Percentiles rank a stretch among this genome's conserved stretches.
These are phyloP conservation scores for Monosporascus sp. DNA, from an alignment of 2,329 filamentous ascomycete species.

Conservation along the genomic window DNA sequence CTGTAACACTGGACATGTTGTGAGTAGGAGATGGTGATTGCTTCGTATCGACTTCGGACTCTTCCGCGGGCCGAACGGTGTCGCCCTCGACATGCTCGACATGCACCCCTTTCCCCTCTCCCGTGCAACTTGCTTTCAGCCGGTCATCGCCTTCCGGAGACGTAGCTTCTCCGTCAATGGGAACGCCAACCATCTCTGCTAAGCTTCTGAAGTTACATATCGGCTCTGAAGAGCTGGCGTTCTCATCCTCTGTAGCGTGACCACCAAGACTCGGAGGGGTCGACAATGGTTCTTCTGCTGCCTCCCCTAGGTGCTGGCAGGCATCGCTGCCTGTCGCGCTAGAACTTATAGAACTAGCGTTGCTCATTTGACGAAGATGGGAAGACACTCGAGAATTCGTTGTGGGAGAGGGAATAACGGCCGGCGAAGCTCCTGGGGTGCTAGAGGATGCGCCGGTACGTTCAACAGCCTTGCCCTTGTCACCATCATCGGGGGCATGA, in stretches of 20 bases:
- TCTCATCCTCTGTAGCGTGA: slow-evolving; percentile 44
- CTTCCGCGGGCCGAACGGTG: slow-evolving; percentile 6
- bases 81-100: slow-evolving; percentile 31
- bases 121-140: slow-evolving; percentile 30
- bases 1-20: slow-evolving; percentile 13
- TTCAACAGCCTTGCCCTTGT: slow-evolving; percentile 68
- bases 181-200: slow-evolving; percentile 73
- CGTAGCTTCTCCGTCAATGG: slow-evolving; percentile 40
- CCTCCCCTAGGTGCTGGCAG: slow-evolving; percentile 28
- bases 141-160: slow-evolving; percentile 1
- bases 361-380: slow-evolving; percentile 78
- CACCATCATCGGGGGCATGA: slow-evolving; percentile 15
- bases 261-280: slow-evolving; percentile 49
- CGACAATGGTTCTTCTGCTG: slow-evolving; percentile 41
- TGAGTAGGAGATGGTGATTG: slow-evolving; percentile 12
- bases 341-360: slow-evolving; percentile 76
- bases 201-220: slow-evolving; percentile 91
- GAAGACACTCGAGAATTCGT: slow-evolving; percentile 57
- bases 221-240: slow-evolving; percentile 54
- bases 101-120: slow-evolving; percentile 19
- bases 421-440: slow-evolving; percentile 30
- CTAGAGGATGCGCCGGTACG: slow-evolving; percentile 33
- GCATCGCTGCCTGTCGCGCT: slow-evolving; percentile 52
- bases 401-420: slow-evolving; percentile 38
- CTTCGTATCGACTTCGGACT: slow-evolving; percentile 5